Base-by-base conservation (phyloP, 371 early-diverging fungal genomes). In the Mortierella sp. region DNA sequence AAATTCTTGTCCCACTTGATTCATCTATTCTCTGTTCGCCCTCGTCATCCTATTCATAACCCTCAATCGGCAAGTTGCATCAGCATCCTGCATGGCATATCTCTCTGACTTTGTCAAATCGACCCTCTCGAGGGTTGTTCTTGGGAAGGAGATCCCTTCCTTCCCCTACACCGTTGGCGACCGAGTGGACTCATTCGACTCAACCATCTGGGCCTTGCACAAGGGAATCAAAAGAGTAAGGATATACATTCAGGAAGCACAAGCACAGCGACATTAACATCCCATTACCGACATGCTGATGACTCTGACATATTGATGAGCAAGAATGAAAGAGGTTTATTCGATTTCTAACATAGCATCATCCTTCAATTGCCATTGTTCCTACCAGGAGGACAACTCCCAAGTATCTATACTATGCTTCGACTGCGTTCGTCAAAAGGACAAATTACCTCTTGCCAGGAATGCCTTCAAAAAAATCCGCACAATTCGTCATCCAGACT, bases 401-500 rank as follows among this genome's bases (percentile, higher is more conserved):
- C 79, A 88, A 24, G 96, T 96, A 2, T 93, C 97, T 9, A 91
- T 98, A 5, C 97, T 98, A 78, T 89, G 93, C n/a, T 96, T 95
- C 72, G 96, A 96, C 76, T 85, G 89, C 63, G 76, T 83, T 16
- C 89, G 88, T 45, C 84, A 93, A 59, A 83, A 87, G 59, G 94
- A 94, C 66, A 89, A 88, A 70, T 72, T 93, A 10, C 88, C 90
- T 10, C 86, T 97, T 12, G 98, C 99, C 37, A 88, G 91, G 73
- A 97, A 98, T 77, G 94, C 96, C 1, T 91, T 97, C 66, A 94
- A 94, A 77, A 88, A 95, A 62, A 86, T 94, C 77, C 90, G 95
- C 32, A 97, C 97, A 10, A 87, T 98, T 64, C 90, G 98, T 58
- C 97, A 98, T 84, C 99, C 99, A 0, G 95, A 94, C 70, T 75